phyloP scores from a whole-genome alignment of 352 stramenopile species.

The Phytophthora lateralis region DNA sequence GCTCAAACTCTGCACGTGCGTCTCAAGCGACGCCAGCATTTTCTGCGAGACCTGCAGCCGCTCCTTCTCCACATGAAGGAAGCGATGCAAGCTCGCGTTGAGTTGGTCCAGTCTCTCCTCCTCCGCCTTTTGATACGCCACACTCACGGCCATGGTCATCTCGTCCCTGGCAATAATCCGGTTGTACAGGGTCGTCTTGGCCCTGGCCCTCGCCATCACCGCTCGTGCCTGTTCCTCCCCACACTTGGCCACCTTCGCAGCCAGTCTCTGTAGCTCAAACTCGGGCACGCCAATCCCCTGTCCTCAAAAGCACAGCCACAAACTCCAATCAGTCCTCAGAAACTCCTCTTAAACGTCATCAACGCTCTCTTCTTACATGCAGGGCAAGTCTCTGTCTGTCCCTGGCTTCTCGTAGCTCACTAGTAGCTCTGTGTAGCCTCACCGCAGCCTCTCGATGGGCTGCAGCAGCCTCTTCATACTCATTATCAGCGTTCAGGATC shows the following conservation, averaged over 20 bases:
- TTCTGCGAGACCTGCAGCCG: slow-evolving; percentile 65
- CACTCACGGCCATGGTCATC: slow-evolving; percentile 90
- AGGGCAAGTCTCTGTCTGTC: slow-evolving; percentile 70
- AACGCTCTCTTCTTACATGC: slow-evolving; percentile 42
- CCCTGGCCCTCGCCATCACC: slow-evolving; percentile 55
- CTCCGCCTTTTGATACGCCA: slow-evolving; percentile 86
- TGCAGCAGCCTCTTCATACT: slow-evolving; percentile 54
- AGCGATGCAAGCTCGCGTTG: slow-evolving; percentile 67
- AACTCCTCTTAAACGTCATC: not conserved
- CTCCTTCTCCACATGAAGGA: slow-evolving; percentile 81
- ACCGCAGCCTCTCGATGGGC: slow-evolving; percentile 48
- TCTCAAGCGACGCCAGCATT: slow-evolving; percentile 62
- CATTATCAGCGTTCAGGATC: slow-evolving; percentile 79
- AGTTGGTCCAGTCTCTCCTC: slow-evolving; percentile 85
- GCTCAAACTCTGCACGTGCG: slow-evolving; percentile 63
- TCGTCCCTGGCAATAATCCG: slow-evolving; percentile 83
- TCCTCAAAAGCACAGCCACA: not conserved
- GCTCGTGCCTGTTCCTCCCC: slow-evolving; percentile 69
- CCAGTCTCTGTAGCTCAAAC: slow-evolving; percentile 84
- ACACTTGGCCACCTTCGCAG: slow-evolving; percentile 57
- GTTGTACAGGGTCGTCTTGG: slow-evolving; percentile 84
- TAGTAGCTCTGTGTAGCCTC: slow-evolving; percentile 39
- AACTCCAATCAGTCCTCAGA: not conserved
- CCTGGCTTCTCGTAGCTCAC: slow-evolving; percentile 58
- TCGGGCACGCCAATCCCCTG: slow-evolving; percentile 78